Conservation (phyloP, 495 filamentous ascomycete genomes). For the Penicillium paxilli region DNA sequence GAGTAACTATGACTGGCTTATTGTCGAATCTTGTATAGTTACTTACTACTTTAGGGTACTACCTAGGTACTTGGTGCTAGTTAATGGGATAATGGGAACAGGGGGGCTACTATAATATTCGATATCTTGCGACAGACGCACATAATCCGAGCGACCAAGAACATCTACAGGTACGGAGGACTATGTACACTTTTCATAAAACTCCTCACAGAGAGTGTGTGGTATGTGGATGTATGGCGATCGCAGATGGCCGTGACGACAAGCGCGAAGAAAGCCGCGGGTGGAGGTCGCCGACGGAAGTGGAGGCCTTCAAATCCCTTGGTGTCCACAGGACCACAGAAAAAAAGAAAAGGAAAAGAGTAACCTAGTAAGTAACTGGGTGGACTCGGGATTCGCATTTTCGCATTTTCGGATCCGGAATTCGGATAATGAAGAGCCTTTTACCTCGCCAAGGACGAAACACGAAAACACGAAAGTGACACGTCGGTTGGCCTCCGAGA, state of each 20-base stretch:
- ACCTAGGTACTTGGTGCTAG: too few relatives aligned
- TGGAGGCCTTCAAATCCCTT: constrained; percentile 1
- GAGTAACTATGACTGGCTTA: too few relatives aligned
- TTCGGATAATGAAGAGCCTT: constrained; percentile 4
- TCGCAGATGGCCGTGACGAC: constrained; percentile 2
- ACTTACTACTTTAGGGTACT: too few relatives aligned
- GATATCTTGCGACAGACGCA: too few relatives aligned
- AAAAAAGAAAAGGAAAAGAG: background rate
- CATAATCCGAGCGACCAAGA: too few relatives aligned
- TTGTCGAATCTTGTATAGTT: too few relatives aligned
- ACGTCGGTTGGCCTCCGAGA: background rate
- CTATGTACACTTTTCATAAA: too few relatives aligned
- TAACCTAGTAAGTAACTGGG: background rate
- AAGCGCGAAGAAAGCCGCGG: background rate
- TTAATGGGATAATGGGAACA: too few relatives aligned
- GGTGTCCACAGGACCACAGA: background rate
- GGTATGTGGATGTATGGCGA: background rate
- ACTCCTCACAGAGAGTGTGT: too few relatives aligned
- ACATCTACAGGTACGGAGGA: too few relatives aligned
- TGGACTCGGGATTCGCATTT: constrained; percentile 11
- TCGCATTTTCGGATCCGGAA: constrained; percentile 18
- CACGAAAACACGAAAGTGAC: background rate
- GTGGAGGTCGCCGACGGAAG: constrained; percentile 10
- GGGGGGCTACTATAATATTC: too few relatives aligned
- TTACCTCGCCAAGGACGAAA: background rate